Conservation (phyloP, 345 rosid genomes). For the Gynandropsis gynandra region DNA sequence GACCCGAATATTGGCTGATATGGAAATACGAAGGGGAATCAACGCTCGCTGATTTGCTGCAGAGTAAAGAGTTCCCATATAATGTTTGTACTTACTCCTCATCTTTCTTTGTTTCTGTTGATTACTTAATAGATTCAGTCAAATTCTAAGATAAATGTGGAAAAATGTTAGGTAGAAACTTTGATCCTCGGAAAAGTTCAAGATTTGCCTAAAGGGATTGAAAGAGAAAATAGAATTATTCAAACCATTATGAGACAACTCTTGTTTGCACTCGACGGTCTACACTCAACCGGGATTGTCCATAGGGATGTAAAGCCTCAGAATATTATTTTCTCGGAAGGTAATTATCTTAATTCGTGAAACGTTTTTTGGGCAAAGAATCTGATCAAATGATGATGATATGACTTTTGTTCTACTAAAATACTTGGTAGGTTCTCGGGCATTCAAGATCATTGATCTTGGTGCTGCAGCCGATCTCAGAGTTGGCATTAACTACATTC, state of each 20-base stretch:
- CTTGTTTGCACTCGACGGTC: constrained; percentile 91
- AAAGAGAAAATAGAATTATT: constrained; percentile 79
- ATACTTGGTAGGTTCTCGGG: constrained; percentile 62
- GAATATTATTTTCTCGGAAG: constrained; percentile 90
- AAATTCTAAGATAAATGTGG: constrained; percentile 12
- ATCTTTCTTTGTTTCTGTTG: neutral
- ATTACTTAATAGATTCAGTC: neutral
- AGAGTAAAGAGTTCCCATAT: constrained; percentile 85
- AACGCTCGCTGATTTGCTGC: constrained; percentile 74
- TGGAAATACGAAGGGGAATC: constrained; percentile 87
- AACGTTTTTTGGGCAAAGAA: constrained; percentile 12
- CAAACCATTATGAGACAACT: constrained; percentile 84
- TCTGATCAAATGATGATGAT: constrained; percentile 13
- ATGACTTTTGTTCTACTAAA: constrained; percentile 9
- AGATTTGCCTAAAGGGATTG: constrained; percentile 69
- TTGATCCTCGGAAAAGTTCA: constrained; percentile 75
- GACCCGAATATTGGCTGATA: constrained; percentile 78
- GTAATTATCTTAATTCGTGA: constrained; percentile 34
- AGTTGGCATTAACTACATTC: constrained; percentile 95
- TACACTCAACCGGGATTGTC: constrained; percentile 94
- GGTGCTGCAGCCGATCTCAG: constrained; percentile 97
- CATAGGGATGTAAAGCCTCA: constrained; percentile 95
- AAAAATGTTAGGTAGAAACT: constrained; percentile 69
- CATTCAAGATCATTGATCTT: constrained; percentile 93
- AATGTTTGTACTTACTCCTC: constrained; percentile 52